A percentile compares a stretch with the other conserved stretches of the same genome.
Evolutionary conservation across 257 asterid genomes (phyloP).

Genomic region (Ilex aquifolium): DNA sequence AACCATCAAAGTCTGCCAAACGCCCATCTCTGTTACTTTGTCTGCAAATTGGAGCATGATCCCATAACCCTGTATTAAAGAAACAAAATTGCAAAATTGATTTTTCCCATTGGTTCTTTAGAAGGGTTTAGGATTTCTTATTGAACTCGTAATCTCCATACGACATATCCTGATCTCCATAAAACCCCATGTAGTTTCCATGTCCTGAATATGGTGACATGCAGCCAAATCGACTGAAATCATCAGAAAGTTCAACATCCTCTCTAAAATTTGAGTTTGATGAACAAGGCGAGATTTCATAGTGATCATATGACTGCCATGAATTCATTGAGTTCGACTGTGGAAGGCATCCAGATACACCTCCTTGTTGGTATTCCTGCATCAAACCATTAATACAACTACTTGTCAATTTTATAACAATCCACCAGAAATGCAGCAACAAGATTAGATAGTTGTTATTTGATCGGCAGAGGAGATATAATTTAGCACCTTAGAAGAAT

Average conservation of each 20-base stretch:
- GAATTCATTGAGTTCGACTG: conserved; percentile 16
- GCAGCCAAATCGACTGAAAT: conserved; percentile 24
- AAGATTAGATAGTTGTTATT: background rate
- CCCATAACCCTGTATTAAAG: background rate
- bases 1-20: background rate
- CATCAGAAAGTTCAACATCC: conserved; percentile 27
- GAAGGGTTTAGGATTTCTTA: conserved; percentile 18
- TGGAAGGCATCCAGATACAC: conserved; percentile 6
- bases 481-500: conserved; percentile 33
- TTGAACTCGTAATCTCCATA: conserved; percentile 21
- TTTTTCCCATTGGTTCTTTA: conserved; percentile 8
- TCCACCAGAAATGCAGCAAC: background rate
- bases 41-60: background rate
- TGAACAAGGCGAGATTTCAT: conserved; percentile 34
- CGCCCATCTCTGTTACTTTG: background rate
- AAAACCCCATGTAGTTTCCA: conserved; percentile 28
- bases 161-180: conserved; percentile 23
- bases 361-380: conserved; percentile 28
- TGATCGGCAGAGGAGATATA: too few species aligned
- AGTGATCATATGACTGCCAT: conserved; percentile 23
- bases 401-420: background rate
- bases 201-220: conserved; percentile 30
- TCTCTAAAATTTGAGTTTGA: conserved; percentile 36
- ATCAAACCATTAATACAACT: conserved; percentile 4
- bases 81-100: too few species aligned